Evolutionary conservation across 495 filamentous ascomycete genomes (phyloP).

Genomic region (Cryomyces antarcticus): DNA sequence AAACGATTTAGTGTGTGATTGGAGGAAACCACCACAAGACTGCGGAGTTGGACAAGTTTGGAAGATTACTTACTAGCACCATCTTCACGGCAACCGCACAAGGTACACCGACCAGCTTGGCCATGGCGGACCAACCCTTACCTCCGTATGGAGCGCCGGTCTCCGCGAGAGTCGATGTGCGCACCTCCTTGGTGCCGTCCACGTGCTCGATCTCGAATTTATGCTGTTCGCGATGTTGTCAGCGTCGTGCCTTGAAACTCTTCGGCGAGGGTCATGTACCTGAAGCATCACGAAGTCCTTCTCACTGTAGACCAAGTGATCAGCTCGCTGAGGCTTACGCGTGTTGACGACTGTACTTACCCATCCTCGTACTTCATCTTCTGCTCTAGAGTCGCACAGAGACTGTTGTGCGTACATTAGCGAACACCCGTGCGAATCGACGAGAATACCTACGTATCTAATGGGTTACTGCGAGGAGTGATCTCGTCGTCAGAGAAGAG

Average conservation of each 20-base stretch:
- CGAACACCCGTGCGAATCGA: conserved; percentile 1
- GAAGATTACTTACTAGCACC: conserved; percentile 66
- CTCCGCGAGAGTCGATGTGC: conserved; percentile 64
- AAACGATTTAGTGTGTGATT: not conserved
- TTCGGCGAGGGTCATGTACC: not conserved
- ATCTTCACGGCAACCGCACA: conserved; percentile 31
- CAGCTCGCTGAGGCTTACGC: no score
- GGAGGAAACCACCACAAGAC: conserved; percentile 34
- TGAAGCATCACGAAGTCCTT: not conserved
- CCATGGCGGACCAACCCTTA: conserved; percentile 71
- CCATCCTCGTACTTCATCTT: conserved; percentile 74
- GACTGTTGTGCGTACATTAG: conserved; percentile 11
- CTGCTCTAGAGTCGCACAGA: conserved; percentile 75
- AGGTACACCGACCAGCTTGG: conserved; percentile 57
- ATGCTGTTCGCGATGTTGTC: conserved; percentile 34
- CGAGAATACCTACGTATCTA: conserved; percentile 35
- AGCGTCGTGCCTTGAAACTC: conserved; percentile 35
- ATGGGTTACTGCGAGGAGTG: conserved; percentile 54
- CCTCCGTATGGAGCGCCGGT: conserved; percentile 47
- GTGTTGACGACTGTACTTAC: conserved; percentile 23
- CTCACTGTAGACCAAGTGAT: not conserved
- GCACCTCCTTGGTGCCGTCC: conserved; percentile 53
- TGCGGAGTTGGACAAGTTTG: conserved; percentile 58
- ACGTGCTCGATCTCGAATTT: conserved; percentile 75
- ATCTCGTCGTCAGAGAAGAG: conserved; percentile 61